Percentiles rank a stretch among this genome's conserved stretches.
Conservation (phyloP, 129 eudicot species). For the Dittrichia graveolens region DNA sequence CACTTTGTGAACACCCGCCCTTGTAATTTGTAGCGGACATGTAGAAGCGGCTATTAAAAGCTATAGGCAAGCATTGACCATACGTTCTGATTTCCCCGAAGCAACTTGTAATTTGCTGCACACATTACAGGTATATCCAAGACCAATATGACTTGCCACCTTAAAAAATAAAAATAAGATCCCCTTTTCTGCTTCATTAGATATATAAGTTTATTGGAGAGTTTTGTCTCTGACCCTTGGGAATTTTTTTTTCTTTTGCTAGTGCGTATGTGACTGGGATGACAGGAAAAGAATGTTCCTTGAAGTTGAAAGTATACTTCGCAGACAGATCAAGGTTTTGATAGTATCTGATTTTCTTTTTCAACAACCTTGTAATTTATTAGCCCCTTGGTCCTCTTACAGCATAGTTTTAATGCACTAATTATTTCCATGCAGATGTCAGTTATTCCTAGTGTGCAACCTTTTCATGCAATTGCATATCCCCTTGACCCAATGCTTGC, state of each 20-base stretch:
- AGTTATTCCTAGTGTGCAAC: conserved; percentile 96
- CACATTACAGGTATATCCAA: conserved; percentile 73
- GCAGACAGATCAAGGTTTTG: conserved; percentile 83
- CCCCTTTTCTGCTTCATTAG: too few species aligned
- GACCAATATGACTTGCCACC: not conserved
- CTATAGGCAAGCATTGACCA: conserved; percentile 77
- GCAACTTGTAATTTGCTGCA: conserved; percentile 96
- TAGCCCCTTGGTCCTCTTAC: not conserved
- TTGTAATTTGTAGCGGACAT: conserved; percentile 55
- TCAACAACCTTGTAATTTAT: not conserved
- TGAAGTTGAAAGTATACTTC: conserved; percentile 88
- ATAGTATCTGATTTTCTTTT: conserved; percentile 16
- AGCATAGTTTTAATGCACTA: conserved; percentile 18
- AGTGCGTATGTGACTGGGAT: conserved; percentile 98
- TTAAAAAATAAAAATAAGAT: not conserved
- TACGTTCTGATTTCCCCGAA: conserved; percentile 92
- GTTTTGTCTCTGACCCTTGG: not conserved
- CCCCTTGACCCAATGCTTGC: conserved; percentile 98
- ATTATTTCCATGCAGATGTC: conserved; percentile 62
- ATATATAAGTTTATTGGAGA: not conserved
- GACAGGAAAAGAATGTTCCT: conserved; percentile 74
- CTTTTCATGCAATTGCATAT: conserved; percentile 97
- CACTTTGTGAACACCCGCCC: conserved; percentile 5
- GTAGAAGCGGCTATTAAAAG: conserved; percentile 92
- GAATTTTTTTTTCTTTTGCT: conserved; percentile 4